These are phyloP conservation scores for Hypoxylon rubiginosum DNA, from an alignment of 2,329 filamentous ascomycete genomes.

Conservation along the genomic window DNA sequence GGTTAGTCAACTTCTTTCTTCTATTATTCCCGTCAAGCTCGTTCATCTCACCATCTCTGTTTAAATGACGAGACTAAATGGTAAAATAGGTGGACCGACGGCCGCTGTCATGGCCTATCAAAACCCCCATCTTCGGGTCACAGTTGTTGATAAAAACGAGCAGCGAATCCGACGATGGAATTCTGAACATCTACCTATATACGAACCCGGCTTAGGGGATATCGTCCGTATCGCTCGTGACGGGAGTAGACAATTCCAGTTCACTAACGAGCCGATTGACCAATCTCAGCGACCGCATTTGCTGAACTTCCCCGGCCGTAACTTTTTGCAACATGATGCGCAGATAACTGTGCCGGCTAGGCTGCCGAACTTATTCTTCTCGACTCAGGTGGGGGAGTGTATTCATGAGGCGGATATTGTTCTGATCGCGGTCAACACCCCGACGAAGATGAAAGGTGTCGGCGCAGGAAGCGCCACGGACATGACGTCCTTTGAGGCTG, in stretches of 20 bases:
- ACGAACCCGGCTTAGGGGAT: constrained; percentile 78
- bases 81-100: constrained; percentile 73
- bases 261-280: constrained; percentile 55
- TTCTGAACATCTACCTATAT: constrained; percentile 78
- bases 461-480: constrained; percentile 80
- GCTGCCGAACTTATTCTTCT: constrained; percentile 78
- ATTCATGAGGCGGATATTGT: constrained; percentile 79
- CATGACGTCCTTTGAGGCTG: constrained; percentile 78
- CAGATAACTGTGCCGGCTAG: constrained; percentile 58
- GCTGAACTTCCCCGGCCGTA: neutral
- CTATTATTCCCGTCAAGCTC: neutral
- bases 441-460: constrained; percentile 78
- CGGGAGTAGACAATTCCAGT: constrained; percentile 61
- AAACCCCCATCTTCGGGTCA: constrained; percentile 78
- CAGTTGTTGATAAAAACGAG: constrained; percentile 79
- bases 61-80: constrained; percentile 8
- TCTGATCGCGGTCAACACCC: constrained; percentile 83
- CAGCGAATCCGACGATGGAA: constrained; percentile 79
- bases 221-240: constrained; percentile 76
- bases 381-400: constrained; percentile 71
- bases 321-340: neutral
- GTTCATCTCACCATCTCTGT: neutral
- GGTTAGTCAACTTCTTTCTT: constrained; percentile 63
- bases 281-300: constrained; percentile 1
- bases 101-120: constrained; percentile 80